Evolutionary conservation across 2,329 filamentous ascomycete species (phyloP), one percentile per base, ranked within the genome.

Genomic region (Aspergillus eucalypticola): DNA sequence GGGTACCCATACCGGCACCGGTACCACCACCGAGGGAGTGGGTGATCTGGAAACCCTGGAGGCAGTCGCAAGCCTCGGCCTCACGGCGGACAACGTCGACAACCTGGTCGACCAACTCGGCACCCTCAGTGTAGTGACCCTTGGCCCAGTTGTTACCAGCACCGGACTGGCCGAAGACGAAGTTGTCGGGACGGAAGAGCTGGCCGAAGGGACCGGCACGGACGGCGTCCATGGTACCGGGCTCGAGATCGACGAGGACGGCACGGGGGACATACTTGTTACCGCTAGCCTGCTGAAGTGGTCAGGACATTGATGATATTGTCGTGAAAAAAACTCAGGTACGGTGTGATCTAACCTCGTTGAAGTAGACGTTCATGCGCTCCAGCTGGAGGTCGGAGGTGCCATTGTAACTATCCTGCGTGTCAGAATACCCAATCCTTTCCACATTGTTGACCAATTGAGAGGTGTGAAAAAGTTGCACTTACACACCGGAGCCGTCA

Each of bases 61-160:
- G 93, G 88, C 92, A 97, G 87, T 99, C 95, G 79, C 95, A 98
- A 80, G 91, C 92, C 84, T 99, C 95, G 71, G 95, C 94, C 87
- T 99, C 95, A 75, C 95, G 94, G 79, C 95, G 95, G 78, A 99
- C 94, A 69, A 99, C 95, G 79, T 98, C 95, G 72, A 99, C 88
- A 71, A 99, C 95, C 77, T 97, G 87, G 85, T 99, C 95, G 71
- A 99, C 95, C 67, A 98, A 88, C 85, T 99, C 95, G 72, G 95
- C 95, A 88, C 95, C 95, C 86, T 99, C 95, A 69, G 95, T 99
- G 88, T 99, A 99, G 82, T 99, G 95, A 84, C 95, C 95, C 90
- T 98, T 99, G 82, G 95, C 95, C 95, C 95, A 99, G 89, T 98
- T 98, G 92, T 99, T 99, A 84, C 95, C 95, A 80, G 95, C 95